These are phyloP conservation scores for Solanum appendiculatum DNA, from an alignment of 257 asterid species.

Conservation along the genomic window DNA sequence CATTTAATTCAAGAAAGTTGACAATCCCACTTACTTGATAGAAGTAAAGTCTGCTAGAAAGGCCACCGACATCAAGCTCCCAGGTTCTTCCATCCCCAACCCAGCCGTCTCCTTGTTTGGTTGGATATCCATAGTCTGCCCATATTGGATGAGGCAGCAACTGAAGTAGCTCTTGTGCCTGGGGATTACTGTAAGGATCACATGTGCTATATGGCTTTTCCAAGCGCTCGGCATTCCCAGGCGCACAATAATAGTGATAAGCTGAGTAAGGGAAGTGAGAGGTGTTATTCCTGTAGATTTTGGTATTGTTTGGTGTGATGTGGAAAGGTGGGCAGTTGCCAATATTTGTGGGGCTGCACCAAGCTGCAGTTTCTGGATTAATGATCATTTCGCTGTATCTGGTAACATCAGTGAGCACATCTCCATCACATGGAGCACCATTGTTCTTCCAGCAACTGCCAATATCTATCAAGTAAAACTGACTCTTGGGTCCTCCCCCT, in stretches of 20 bases:
- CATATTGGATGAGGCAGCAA: conserved; percentile 63
- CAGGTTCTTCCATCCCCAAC: conserved; percentile 40
- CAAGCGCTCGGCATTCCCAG: conserved; percentile 47
- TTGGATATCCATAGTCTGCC: conserved; percentile 68
- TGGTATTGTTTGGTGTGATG: conserved; percentile 36
- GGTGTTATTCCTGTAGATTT: conserved; percentile 38
- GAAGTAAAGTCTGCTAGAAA: conserved; percentile 54
- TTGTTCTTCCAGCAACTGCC: conserved; percentile 80
- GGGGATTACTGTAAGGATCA: conserved; percentile 66
- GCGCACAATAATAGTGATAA: conserved; percentile 59
- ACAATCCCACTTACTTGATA: conserved; percentile 27
- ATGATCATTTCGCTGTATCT: conserved; percentile 62
- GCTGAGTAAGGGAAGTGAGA: conserved; percentile 51
- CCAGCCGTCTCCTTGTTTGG: conserved; percentile 52
- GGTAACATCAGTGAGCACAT: conserved; percentile 43
- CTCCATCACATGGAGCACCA: conserved; percentile 57
- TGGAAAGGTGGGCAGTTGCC: conserved; percentile 63
- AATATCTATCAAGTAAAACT: conserved; percentile 56
- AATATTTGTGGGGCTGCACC: conserved; percentile 42
- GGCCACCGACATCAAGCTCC: conserved; percentile 77
- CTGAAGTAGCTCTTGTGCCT: conserved; percentile 60
- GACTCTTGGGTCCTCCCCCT: conserved; percentile 68
- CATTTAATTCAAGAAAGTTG: neutral
- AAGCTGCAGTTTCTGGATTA: conserved; percentile 42
- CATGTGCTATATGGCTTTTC: conserved; percentile 48